phyloP scores from a whole-genome alignment of 1,284 basidiomycete genomes.

The Ganoderma multipileum region DNA sequence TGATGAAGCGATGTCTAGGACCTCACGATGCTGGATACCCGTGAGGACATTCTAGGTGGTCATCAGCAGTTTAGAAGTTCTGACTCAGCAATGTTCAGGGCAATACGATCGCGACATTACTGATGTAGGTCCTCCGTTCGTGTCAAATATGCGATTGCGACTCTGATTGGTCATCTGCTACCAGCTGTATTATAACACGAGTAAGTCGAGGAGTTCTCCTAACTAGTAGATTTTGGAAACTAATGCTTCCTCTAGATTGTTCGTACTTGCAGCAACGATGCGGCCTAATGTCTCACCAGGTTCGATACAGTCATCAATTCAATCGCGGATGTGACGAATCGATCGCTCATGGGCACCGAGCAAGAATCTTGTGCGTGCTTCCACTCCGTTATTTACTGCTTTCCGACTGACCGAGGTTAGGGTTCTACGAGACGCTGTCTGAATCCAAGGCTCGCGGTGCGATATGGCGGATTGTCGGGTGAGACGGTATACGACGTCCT shows the following conservation, averaged over 20 bases:
- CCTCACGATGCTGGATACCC: constrained; percentile 69
- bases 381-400: not conserved
- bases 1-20: constrained; percentile 39
- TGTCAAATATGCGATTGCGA: not conserved
- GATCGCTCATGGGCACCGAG: constrained; percentile 62
- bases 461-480: constrained; percentile 66
- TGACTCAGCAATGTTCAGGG: constrained; percentile 40
- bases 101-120: constrained; percentile 73
- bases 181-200: constrained; percentile 64
- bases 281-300: constrained; percentile 24
- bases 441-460: constrained; percentile 58
- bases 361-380: constrained; percentile 59
- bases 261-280: not conserved
- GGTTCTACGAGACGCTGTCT: constrained; percentile 60
- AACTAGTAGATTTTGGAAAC: not conserved
- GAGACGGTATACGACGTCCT: not conserved
- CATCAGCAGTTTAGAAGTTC: not conserved
- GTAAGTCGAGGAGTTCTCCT: constrained; percentile 30
- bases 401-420: constrained; percentile 35
- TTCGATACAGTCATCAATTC: constrained; percentile 52
- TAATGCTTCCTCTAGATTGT: not conserved
- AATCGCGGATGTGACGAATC: constrained; percentile 51
- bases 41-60: constrained; percentile 36
- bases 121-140: constrained; percentile 46
- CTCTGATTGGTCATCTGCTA: not conserved